Base-by-base conservation (phyloP, 2,329 filamentous ascomycete species). In the Phaeoacremonium minimum region DNA sequence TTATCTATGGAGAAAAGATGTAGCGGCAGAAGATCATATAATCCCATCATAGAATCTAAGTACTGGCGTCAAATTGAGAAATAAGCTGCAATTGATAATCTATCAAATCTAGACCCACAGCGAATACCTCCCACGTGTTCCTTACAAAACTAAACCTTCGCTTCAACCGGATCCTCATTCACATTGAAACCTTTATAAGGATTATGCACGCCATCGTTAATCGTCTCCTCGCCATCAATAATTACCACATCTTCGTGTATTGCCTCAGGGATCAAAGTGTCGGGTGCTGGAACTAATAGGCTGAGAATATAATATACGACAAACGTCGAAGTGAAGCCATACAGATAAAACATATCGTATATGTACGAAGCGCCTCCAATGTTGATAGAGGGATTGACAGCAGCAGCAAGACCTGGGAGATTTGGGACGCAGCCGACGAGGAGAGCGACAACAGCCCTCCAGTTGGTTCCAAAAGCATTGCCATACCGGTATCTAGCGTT, bases 1-100 rank as follows among this genome's bases (percentile, higher is more conserved):
- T 18, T 65, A 60, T 33, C 61, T 64, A 17, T 66, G 64, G 63
- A 57, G 42, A 42, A 63, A 49, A 41, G 66, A 51, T 1, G 49
- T 51, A 1, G 32, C 54, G 4, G 46, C 48, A 0, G 41, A 20
- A 8, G 51, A 53, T 26, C 47, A 50, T n/a, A n/a, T 28, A 4
- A 53, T 56, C 31, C 53, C 53, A n/a, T n/a, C n/a, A n/a, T n/a
- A n/a, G n/a, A n/a, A n/a, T n/a, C n/a, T n/a, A n/a, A n/a, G n/a
- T n/a, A n/a, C n/a, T n/a, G n/a, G n/a, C n/a, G n/a, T n/a, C n/a
- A n/a, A n/a, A n/a, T n/a, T n/a, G n/a, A n/a, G n/a, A n/a, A n/a
- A n/a, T n/a, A n/a, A n/a, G n/a, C n/a, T n/a, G n/a, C n/a, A n/a
- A n/a, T n/a, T n/a, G n/a, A n/a, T n/a, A n/a, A n/a, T n/a, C n/a